A percentile compares a stretch with the other conserved stretches of the same genome.
These are phyloP conservation scores for Scheffersomyces coipomensis DNA, from an alignment of 805 yeast genomes.

Conservation along the genomic window DNA sequence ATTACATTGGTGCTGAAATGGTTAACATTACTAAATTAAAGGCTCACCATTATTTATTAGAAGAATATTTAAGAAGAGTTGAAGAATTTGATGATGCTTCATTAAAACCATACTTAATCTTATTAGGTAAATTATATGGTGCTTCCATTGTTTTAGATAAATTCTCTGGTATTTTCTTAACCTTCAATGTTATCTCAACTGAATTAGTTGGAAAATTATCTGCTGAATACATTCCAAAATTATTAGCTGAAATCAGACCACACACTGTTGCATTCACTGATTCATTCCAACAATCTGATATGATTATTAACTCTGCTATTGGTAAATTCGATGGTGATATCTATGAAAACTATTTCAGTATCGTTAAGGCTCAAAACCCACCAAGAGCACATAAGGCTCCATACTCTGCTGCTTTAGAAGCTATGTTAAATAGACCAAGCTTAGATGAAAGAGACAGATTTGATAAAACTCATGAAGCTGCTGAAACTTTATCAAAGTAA, in stretches of 20 bases:
- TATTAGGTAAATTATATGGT: slow-evolving; percentile 56
- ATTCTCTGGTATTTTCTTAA: slow-evolving; percentile 71
- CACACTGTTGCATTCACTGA: slow-evolving; percentile 41
- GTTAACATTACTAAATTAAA: slow-evolving; percentile 49
- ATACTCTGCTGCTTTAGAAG: slow-evolving; percentile 35
- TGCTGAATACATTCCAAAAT: slow-evolving; percentile 21
- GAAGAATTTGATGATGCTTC: slow-evolving; percentile 28
- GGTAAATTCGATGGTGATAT: slow-evolving; percentile 44
- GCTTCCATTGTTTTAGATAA: slow-evolving; percentile 61
- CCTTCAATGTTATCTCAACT: slow-evolving; percentile 55
- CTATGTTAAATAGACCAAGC: slow-evolving; percentile 39
- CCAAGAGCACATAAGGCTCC: slow-evolving; percentile 39
- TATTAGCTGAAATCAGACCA: slow-evolving; percentile 33
- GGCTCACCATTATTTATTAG: slow-evolving; percentile 49
- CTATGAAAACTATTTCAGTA: slow-evolving; percentile 40
- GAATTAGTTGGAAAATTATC: slow-evolving; percentile 16
- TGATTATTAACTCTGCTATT: slow-evolving; percentile 40
- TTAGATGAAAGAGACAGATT: slow-evolving; percentile 36
- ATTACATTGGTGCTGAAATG: slow-evolving; percentile 45
- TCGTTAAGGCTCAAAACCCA: slow-evolving; percentile 34
- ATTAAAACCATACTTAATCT: slow-evolving; percentile 49
- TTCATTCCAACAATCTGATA: slow-evolving; percentile 43
- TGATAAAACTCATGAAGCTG: slow-evolving; percentile 21
- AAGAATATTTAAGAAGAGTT: slow-evolving; percentile 36
- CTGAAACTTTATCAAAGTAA: not conserved